These are phyloP conservation scores for Argentina anserina DNA, from an alignment of 306 rosid species.

Conservation along the genomic window DNA sequence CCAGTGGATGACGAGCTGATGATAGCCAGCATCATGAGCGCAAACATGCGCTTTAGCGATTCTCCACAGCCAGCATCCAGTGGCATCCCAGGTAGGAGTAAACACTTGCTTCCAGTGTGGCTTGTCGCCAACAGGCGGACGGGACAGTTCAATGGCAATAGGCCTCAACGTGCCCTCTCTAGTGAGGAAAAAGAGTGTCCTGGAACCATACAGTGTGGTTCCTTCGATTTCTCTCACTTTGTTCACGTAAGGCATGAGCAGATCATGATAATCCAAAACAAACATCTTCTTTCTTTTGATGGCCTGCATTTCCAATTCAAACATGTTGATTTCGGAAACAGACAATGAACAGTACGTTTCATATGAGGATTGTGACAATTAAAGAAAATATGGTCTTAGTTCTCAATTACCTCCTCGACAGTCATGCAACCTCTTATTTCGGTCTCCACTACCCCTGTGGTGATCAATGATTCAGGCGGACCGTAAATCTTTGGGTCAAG, in stretches of 20 bases:
- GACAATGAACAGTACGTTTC: background rate
- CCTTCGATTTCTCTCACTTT: slow-evolving; percentile 33
- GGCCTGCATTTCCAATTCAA: slow-evolving; percentile 25
- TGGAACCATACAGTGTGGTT: slow-evolving; percentile 33
- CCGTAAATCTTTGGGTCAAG: slow-evolving; percentile 39
- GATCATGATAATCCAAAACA: slow-evolving; percentile 30
- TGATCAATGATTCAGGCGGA: slow-evolving; percentile 36
- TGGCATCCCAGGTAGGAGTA: slow-evolving; percentile 29
- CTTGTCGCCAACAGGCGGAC: slow-evolving; percentile 23
- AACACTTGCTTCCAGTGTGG: slow-evolving; percentile 37
- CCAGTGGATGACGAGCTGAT: slow-evolving; percentile 40
- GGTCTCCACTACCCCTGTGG: slow-evolving; percentile 23
- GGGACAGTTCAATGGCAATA: slow-evolving; percentile 36
- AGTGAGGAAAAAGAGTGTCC: slow-evolving; percentile 35
- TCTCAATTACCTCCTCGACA: slow-evolving; percentile 29
- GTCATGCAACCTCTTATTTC: slow-evolving; percentile 35
- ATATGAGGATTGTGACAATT: background rate
- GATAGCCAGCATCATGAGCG: slow-evolving; percentile 36
- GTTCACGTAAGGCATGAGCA: slow-evolving; percentile 30
- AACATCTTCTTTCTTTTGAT: slow-evolving; percentile 28
- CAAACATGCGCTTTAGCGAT: slow-evolving; percentile 34
- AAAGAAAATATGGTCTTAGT: no score
- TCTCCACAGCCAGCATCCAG: slow-evolving; percentile 35
- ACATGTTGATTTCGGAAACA: background rate
- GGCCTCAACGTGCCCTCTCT: slow-evolving; percentile 26